Evolutionary conservation across 345 rosid species (phyloP).

Genomic region (Pugionium cornutum): DNA sequence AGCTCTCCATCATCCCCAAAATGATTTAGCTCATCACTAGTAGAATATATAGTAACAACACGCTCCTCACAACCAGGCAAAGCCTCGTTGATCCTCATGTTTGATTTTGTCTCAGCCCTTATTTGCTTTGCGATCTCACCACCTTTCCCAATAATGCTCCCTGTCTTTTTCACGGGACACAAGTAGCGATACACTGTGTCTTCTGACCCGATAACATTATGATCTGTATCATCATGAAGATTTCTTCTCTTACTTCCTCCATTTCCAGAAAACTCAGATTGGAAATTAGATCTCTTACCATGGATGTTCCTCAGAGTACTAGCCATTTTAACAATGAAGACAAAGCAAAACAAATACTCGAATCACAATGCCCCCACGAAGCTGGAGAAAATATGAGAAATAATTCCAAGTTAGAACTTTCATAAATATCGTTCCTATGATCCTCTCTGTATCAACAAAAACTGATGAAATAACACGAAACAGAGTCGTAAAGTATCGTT

Average conservation of each 20-base stretch:
- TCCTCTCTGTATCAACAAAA: slow-evolving; percentile 1
- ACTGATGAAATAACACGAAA: slow-evolving; percentile 14
- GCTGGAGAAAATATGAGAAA: background rate
- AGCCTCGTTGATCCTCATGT: slow-evolving; percentile 63
- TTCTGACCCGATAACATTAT: slow-evolving; percentile 50
- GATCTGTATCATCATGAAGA: slow-evolving; percentile 60
- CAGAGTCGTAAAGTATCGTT: slow-evolving; percentile 7
- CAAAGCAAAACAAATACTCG: background rate
- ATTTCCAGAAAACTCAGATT: slow-evolving; percentile 47
- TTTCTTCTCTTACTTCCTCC: slow-evolving; percentile 63
- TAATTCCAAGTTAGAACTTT: slow-evolving; percentile 5
- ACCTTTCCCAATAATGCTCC: slow-evolving; percentile 75
- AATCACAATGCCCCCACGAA: slow-evolving; percentile 8
- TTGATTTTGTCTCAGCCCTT: slow-evolving; percentile 61
- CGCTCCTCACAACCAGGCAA: slow-evolving; percentile 74
- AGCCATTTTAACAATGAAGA: slow-evolving; percentile 45
- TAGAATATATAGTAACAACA: slow-evolving; percentile 63
- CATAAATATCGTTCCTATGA: slow-evolving; percentile 9
- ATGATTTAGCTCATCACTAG: slow-evolving; percentile 54
- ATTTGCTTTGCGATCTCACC: slow-evolving; percentile 73
- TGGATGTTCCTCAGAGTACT: slow-evolving; percentile 53
- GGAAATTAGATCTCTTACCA: slow-evolving; percentile 65
- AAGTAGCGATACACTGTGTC: slow-evolving; percentile 70
- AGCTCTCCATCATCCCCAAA: slow-evolving; percentile 53
- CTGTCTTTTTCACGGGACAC: slow-evolving; percentile 61